Percentiles rank a stretch among this genome's conserved stretches.
Conservation (phyloP, 768 basidiomycete genomes). For the Tulasnella sp. region DNA sequence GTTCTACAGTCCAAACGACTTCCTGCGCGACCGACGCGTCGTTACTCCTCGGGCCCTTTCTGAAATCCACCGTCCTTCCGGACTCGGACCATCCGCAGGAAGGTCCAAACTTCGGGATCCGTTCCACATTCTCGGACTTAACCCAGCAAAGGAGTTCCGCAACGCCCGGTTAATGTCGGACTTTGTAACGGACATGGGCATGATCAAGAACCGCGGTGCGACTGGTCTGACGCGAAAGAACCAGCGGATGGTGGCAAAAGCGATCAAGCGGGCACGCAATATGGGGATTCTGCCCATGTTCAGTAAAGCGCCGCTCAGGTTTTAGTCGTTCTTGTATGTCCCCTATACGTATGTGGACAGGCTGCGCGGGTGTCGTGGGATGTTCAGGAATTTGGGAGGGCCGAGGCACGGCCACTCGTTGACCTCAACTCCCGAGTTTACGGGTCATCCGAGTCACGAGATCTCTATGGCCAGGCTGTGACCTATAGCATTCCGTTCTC, state of each 20-base stretch:
- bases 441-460: background rate
- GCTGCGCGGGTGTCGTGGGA: background rate
- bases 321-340: background rate
- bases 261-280: constrained; percentile 82
- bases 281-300: constrained; percentile 74
- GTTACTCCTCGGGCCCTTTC: constrained; percentile 1
- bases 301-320: constrained; percentile 34
- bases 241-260: constrained; percentile 76
- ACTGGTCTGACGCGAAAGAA: constrained; percentile 73
- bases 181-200: constrained; percentile 72
- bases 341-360: constrained; percentile 13
- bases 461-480: background rate
- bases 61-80: constrained; percentile 37
- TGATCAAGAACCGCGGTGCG: constrained; percentile 64
- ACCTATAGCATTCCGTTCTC: background rate
- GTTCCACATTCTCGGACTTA: constrained; percentile 66
- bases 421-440: constrained; percentile 2
- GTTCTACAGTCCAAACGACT: constrained; percentile 29
- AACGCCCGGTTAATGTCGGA: constrained; percentile 57
- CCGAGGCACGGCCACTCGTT: background rate
- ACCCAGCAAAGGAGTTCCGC: constrained; percentile 66
- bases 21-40: constrained; percentile 20
- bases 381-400: background rate
- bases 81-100: constrained; percentile 55
- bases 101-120: constrained; percentile 59